Evolutionary conservation across 768 basidiomycete genomes (phyloP).

Genomic region (Phylloporus scabripes): DNA sequence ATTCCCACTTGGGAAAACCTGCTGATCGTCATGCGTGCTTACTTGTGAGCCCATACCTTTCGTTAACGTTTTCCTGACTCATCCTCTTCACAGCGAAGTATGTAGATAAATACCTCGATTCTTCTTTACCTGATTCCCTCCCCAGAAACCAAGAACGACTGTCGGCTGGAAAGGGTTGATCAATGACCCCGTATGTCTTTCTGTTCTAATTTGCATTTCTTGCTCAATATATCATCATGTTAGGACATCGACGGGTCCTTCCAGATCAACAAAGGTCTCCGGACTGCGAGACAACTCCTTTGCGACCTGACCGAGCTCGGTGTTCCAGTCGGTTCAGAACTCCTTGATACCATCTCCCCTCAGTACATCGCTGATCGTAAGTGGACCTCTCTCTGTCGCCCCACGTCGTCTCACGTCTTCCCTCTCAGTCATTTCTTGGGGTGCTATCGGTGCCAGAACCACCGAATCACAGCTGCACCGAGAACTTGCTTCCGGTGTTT

Average conservation of each 20-base stretch:
- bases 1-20: slow-evolving; percentile 68
- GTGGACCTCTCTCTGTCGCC: slow-evolving; percentile 17
- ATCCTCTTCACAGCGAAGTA: slow-evolving; percentile 40
- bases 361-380: slow-evolving; percentile 77
- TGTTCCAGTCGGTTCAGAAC: slow-evolving; percentile 90
- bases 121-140: slow-evolving; percentile 7
- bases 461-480: slow-evolving; percentile 93
- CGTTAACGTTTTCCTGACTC: slow-evolving; percentile 20
- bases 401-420: neutral
- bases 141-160: slow-evolving; percentile 91
- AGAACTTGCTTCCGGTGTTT: slow-evolving; percentile 83
- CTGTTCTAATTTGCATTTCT: neutral
- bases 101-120: neutral
- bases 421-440: slow-evolving; percentile 73
- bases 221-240: neutral
- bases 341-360: slow-evolving; percentile 81
- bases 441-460: slow-evolving; percentile 91
- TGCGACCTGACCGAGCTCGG: slow-evolving; percentile 87
- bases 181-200: slow-evolving; percentile 65
- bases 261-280: slow-evolving; percentile 95
- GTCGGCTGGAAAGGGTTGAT: slow-evolving; percentile 97
- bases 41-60: slow-evolving; percentile 67
- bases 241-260: slow-evolving; percentile 87
- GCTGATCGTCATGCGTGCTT: slow-evolving; percentile 92
- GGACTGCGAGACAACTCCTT: slow-evolving; percentile 80